phyloP scores from a whole-genome alignment of 164 flowering plant species.

The Paratinospora sagittata region DNA sequence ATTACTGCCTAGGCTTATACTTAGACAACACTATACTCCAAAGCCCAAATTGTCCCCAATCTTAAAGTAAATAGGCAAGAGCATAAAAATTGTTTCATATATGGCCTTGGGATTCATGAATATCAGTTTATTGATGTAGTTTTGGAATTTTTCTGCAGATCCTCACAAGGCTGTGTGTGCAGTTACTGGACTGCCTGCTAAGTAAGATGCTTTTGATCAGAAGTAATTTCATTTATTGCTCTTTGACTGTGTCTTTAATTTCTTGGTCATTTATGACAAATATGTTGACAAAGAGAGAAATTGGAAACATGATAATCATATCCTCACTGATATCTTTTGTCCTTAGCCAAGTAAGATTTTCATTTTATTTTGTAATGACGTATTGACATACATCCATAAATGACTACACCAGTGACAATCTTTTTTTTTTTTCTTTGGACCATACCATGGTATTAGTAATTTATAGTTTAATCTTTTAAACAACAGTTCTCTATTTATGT shows the following conservation, averaged over 20 bases:
- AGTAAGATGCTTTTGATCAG: conserved; percentile 38
- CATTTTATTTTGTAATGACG: too few relatives aligned
- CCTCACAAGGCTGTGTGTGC: conserved; percentile 72
- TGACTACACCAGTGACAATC: too few relatives aligned
- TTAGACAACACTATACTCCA: background rate
- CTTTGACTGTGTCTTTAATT: background rate
- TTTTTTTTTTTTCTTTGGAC: too few relatives aligned
- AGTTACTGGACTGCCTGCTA: conserved; percentile 86
- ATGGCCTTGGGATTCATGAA: conserved; percentile 5
- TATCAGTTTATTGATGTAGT: conserved; percentile 6
- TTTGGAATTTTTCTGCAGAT: conserved; percentile 37
- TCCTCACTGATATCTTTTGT: background rate
- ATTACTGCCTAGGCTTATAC: background rate
- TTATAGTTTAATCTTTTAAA: too few relatives aligned
- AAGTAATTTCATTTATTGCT: background rate
- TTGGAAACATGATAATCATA: background rate
- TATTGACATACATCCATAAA: too few relatives aligned
- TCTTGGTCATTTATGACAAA: background rate
- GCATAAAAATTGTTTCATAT: background rate
- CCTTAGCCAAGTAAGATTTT: background rate
- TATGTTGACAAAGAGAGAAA: background rate
- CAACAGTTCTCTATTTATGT: too few relatives aligned
- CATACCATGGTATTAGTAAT: too few relatives aligned
- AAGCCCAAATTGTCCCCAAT: background rate
- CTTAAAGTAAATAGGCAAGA: background rate